Evolutionary conservation across 106 monocot genomes (phyloP).

Genomic region (Dioscorea alata): DNA sequence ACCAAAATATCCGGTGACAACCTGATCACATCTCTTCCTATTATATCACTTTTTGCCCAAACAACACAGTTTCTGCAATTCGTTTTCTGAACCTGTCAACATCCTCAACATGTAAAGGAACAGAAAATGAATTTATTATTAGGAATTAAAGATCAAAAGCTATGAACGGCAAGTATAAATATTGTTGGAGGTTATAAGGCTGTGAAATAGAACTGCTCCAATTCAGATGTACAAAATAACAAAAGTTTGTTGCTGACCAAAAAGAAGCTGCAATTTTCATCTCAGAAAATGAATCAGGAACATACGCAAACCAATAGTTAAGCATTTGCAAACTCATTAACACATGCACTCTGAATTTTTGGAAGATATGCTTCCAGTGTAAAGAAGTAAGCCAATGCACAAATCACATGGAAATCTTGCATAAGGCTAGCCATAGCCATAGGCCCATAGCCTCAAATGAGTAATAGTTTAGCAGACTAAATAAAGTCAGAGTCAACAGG

Average conservation of each 20-base stretch:
- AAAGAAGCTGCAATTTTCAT: no score
- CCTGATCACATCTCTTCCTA: constrained; percentile 34
- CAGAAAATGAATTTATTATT: neutral
- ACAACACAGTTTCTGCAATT: constrained; percentile 51
- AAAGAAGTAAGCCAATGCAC: neutral
- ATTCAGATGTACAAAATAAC: no score
- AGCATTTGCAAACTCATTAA: neutral
- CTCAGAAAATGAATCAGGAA: neutral
- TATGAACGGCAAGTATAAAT: neutral
- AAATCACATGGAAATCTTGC: neutral
- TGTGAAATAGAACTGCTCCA: no score
- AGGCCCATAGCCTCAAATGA: neutral
- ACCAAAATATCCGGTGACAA: constrained; percentile 41
- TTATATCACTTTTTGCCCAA: constrained; percentile 58
- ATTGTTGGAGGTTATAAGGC: no score
- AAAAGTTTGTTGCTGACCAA: no score
- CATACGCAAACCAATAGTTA: neutral
- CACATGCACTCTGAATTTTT: neutral
- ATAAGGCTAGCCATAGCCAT: neutral
- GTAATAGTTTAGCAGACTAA: no score
- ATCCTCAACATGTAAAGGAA: neutral
- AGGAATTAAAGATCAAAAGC: neutral
- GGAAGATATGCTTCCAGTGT: neutral
- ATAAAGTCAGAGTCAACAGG: no score
- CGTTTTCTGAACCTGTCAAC: constrained; percentile 36